Base-by-base conservation (phyloP, 2,329 filamentous ascomycete species). In the Fusarium albosuccineum region DNA sequence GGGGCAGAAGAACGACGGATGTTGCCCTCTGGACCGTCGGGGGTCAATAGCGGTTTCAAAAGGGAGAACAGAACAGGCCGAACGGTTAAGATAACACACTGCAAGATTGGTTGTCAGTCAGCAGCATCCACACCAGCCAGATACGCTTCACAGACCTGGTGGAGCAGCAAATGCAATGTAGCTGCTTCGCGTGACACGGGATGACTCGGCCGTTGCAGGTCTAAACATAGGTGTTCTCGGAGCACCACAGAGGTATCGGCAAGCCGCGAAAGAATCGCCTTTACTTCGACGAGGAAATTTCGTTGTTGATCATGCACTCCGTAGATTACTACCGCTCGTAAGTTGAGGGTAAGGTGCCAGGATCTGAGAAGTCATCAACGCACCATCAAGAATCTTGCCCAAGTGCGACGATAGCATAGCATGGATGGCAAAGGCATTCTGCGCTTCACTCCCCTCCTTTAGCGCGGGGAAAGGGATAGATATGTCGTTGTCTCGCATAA, bases 311-410 rank as follows among this genome's bases (percentile, higher is more conserved):
- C 39, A 10, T 57, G 64, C 13, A 54, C 54, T 17, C 67, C 64
- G 30, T 70, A 70, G 0, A 70, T 70, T 2, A 62, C 67, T 70
- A 16, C 7, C 16, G 22, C 27, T 2, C 36, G 34, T 59, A 9
- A 52, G 44, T n/a, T 45, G 6, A 29, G 16, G 13, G 5, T 9
- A 1, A 3, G 2, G 30, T 9, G 4, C 6, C n/a, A 59, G 14
- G 9, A 13, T 4, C 14, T 14, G 26, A 6, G 16, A 6, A 11
- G 9, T 9, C 7, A 11, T 5, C 34, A 22, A 16, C 50, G 17
- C 58, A 70, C 67, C 64, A n/a, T 67, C 67, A 5, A 70, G 67
- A 6, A 70, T 67, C 44, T 67, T 70, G 14, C 67, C 67, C 2
- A 70, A 17, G 22, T 70, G 61, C 26, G 67, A 70, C 16, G 64